These are phyloP conservation scores for Penicillium odoratum DNA, from an alignment of 495 filamentous ascomycete genomes.

Conservation along the genomic window DNA sequence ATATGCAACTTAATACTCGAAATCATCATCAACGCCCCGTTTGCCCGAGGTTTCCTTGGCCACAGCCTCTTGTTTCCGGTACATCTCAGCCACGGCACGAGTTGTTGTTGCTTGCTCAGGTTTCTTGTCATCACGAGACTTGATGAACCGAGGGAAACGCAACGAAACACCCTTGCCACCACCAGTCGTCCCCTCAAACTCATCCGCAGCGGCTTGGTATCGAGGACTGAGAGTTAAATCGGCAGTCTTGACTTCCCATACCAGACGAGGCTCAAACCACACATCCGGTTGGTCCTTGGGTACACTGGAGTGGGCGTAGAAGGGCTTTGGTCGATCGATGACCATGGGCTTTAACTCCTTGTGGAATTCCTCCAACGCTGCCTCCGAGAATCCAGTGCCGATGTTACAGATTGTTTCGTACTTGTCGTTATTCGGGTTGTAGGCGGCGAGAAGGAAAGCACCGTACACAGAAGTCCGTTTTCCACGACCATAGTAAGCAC, in stretches of 20 bases:
- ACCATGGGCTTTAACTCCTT: conserved; percentile 63
- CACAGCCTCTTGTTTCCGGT: conserved; percentile 88
- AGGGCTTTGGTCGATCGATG: conserved; percentile 91
- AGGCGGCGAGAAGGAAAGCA: conserved; percentile 91
- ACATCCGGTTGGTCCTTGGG: conserved; percentile 95
- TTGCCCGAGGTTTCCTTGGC: conserved; percentile 63
- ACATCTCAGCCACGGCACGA: conserved; percentile 91
- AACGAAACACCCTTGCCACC: conserved; percentile 84
- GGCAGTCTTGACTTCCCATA: conserved; percentile 97
- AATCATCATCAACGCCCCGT: conserved; percentile 91
- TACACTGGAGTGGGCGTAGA: conserved; percentile 80
- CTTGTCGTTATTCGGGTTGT: conserved; percentile 71
- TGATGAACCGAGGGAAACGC: conserved; percentile 90
- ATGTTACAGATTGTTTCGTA: conserved; percentile 99
- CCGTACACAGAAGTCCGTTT: conserved; percentile 95
- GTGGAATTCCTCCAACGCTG: conserved; percentile 79
- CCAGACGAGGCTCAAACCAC: conserved; percentile 92
- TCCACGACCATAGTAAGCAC: conserved; percentile 90
- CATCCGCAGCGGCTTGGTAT: conserved; percentile 78
- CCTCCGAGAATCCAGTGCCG: conserved; percentile 94
- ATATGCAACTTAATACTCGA: conserved; percentile 71
- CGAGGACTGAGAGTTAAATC: conserved; percentile 90
- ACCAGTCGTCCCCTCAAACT: conserved; percentile 52
- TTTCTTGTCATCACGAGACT: conserved; percentile 89
- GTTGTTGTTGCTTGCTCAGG: conserved; percentile 84